Evolutionary conservation across 129 eudicot genomes (phyloP).

Genomic region (Flaveria linearis): DNA sequence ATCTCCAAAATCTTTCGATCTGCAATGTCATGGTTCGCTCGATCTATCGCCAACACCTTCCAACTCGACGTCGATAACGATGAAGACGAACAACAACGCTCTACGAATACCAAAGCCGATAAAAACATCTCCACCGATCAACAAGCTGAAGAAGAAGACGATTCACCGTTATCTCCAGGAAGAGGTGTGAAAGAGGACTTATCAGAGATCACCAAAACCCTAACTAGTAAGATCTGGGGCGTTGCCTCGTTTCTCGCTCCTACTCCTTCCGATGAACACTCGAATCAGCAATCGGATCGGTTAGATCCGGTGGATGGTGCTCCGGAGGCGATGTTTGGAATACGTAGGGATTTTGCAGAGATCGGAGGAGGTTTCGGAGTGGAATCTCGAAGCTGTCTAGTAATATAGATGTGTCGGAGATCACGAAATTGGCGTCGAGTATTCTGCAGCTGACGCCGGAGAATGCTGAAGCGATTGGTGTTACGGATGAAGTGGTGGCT

Average conservation of each 20-base stretch:
- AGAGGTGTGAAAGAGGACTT: conserved; percentile 95
- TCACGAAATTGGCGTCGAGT: conserved; percentile 70
- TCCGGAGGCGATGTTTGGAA: conserved; percentile 45
- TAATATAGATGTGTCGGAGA: conserved; percentile 76
- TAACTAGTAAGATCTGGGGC: conserved; percentile 87
- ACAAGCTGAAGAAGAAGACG: conserved; percentile 22
- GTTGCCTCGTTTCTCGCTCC: conserved; percentile 98
- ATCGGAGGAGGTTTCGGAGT: conserved; percentile 79
- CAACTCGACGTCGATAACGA: conserved; percentile 41
- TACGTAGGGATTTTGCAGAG: conserved; percentile 81
- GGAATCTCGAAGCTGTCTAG: conserved; percentile 75
- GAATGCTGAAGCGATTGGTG: conserved; percentile 63
- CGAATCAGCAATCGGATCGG: conserved; percentile 27
- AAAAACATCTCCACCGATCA: conserved; percentile 6
- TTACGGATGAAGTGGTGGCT: conserved; percentile 79
- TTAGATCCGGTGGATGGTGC: conserved; percentile 31
- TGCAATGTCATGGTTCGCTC: conserved; percentile 79
- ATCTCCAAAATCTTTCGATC: background rate
- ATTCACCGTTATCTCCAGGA: conserved; percentile 42
- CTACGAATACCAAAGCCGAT: background rate
- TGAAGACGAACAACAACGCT: background rate
- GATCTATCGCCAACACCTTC: conserved; percentile 81
- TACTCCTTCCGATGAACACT: conserved; percentile 50
- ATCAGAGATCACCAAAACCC: conserved; percentile 93
- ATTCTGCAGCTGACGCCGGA: conserved; percentile 65